These are phyloP conservation scores for Coemansia guatemalensis DNA, from an alignment of 192 early-diverging fungal genomes.

Conservation along the genomic window DNA sequence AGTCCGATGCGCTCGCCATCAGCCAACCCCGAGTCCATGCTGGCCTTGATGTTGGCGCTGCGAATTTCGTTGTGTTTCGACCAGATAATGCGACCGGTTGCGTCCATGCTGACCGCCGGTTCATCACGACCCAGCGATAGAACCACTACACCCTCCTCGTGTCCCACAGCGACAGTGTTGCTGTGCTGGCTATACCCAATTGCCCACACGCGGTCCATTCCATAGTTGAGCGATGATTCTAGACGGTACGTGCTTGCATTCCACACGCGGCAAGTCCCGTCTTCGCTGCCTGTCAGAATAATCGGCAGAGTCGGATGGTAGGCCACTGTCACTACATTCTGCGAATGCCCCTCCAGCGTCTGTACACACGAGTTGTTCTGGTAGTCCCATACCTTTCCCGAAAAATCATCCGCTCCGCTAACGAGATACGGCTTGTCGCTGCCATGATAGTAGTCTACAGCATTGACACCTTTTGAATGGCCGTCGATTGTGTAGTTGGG, in stretches of 20 bases:
- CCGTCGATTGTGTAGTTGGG: slow-evolving; percentile 98
- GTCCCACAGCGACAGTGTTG: slow-evolving; percentile 94
- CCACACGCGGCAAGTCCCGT: slow-evolving; percentile 95
- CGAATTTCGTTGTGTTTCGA: slow-evolving; percentile 95
- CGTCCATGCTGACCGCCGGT: slow-evolving; percentile 96
- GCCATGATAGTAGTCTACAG: slow-evolving; percentile 97
- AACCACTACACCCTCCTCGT: slow-evolving; percentile 94
- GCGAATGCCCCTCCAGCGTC: slow-evolving; percentile 95
- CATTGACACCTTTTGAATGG: slow-evolving; percentile 97
- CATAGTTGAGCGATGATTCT: slow-evolving; percentile 97
- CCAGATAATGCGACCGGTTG: slow-evolving; percentile 97
- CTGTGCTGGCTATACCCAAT: slow-evolving; percentile 80
- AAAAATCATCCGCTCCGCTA: slow-evolving; percentile 93
- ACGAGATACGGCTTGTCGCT: slow-evolving; percentile 98
- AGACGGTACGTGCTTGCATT: slow-evolving; percentile 95
- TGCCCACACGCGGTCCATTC: slow-evolving; percentile 97
- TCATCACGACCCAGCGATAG: slow-evolving; percentile 96
- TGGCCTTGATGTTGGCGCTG: slow-evolving; percentile 90
- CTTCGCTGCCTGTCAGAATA: slow-evolving; percentile 92
- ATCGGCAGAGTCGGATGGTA: slow-evolving; percentile 98
- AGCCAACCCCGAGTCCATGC: slow-evolving; percentile 76
- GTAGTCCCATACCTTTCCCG: slow-evolving; percentile 98
- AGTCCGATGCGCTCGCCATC: slow-evolving; percentile 91
- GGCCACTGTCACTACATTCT: slow-evolving; percentile 86
- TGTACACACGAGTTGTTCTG: slow-evolving; percentile 99